Evolutionary conservation across 306 rosid species (phyloP).

Genomic region (Parietaria judaica): DNA sequence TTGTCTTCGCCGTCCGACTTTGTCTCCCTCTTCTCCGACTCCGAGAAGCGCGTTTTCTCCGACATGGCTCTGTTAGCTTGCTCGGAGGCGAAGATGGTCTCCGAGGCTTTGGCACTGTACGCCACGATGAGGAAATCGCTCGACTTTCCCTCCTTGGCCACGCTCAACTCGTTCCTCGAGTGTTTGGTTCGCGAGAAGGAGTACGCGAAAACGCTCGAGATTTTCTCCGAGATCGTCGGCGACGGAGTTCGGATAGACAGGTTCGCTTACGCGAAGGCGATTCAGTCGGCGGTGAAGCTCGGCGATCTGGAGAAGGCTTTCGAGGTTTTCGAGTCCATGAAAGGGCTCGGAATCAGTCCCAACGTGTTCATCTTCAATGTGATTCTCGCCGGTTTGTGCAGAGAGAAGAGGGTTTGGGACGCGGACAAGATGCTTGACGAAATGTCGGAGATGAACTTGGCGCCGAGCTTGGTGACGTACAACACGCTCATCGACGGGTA

Average conservation of each 20-base stretch:
- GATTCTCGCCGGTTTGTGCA: constrained; percentile 45
- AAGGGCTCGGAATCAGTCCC: constrained; percentile 28
- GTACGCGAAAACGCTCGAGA: constrained; percentile 27
- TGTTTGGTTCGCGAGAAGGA: constrained; percentile 28
- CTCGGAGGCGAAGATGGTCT: constrained; percentile 29
- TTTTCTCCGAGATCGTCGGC: constrained; percentile 45
- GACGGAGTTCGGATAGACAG: constrained; percentile 40
- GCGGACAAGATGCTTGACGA: constrained; percentile 64
- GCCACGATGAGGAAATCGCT: constrained; percentile 40
- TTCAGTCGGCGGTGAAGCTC: constrained; percentile 53
- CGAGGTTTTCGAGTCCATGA: constrained; percentile 41
- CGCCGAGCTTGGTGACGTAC: constrained; percentile 46
- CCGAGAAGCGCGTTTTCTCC: constrained; percentile 38
- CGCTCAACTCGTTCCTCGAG: constrained; percentile 39
- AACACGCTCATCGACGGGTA: constrained; percentile 64
- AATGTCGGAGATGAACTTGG: constrained; percentile 32
- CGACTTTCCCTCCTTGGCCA: constrained; percentile 33
- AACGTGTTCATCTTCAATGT: constrained; percentile 50
- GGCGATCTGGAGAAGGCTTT: constrained; percentile 37
- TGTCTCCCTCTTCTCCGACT: constrained; percentile 29
- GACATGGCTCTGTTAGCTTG: constrained; percentile 42
- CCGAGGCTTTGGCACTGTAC: constrained; percentile 38
- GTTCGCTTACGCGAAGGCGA: constrained; percentile 44
- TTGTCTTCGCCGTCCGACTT: constrained; percentile 51
- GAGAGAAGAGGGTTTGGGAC: constrained; percentile 34